Conservation (phyloP, 1,284 basidiomycete genomes). For the Ustilago esculenta region DNA sequence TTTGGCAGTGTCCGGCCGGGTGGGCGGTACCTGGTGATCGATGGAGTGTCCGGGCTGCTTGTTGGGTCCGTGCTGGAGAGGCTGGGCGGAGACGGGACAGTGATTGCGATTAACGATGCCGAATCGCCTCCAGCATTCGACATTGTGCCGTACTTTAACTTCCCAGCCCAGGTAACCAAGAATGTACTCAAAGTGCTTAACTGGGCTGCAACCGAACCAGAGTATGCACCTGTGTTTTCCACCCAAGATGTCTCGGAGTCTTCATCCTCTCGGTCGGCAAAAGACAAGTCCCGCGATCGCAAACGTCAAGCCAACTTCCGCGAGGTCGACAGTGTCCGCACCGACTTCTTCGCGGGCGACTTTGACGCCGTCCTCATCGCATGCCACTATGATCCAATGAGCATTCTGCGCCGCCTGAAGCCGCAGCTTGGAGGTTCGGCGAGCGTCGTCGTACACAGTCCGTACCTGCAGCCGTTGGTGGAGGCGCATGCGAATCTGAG, state of each 20-base stretch:
- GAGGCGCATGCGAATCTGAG: slow-evolving; percentile 81
- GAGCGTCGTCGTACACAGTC: slow-evolving; percentile 85
- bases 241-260: slow-evolving; percentile 15
- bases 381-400: slow-evolving; percentile 85
- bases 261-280: slow-evolving; percentile 7
- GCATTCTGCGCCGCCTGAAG: slow-evolving; percentile 79
- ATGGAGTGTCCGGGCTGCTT: slow-evolving; percentile 87
- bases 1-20: slow-evolving; percentile 85
- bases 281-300: slow-evolving; percentile 39
- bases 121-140: slow-evolving; percentile 94
- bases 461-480: slow-evolving; percentile 77
- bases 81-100: slow-evolving; percentile 76
- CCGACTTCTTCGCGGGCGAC: slow-evolving; percentile 84
- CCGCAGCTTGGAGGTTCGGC: slow-evolving; percentile 85
- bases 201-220: slow-evolving; percentile 56
- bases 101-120: slow-evolving; percentile 86
- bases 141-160: slow-evolving; percentile 81
- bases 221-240: slow-evolving; percentile 42
- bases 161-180: slow-evolving; percentile 67
- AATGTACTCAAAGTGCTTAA: slow-evolving; percentile 47
- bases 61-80: slow-evolving; percentile 82
- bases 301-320: slow-evolving; percentile 47
- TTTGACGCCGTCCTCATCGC: slow-evolving; percentile 75
- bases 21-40: slow-evolving; percentile 86
- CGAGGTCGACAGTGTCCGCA: slow-evolving; percentile 70